These are phyloP conservation scores for Dipteronia dyeriana DNA, from an alignment of 345 rosid genomes.

Conservation along the genomic window DNA sequence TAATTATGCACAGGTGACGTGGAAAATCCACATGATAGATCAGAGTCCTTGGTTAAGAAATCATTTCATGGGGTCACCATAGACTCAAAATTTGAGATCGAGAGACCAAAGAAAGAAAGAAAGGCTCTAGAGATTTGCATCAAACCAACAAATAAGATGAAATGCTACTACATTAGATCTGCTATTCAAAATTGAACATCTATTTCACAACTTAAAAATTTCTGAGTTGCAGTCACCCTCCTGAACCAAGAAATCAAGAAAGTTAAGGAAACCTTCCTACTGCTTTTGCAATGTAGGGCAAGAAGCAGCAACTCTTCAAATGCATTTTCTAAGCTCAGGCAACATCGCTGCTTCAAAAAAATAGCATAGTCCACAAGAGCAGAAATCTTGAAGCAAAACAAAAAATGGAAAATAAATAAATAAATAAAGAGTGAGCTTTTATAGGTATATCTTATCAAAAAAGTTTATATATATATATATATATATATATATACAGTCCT, in stretches of 20 bases:
- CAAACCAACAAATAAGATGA: not conserved
- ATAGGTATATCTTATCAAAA: too few relatives aligned
- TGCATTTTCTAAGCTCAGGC: not conserved
- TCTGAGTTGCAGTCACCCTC: too few relatives aligned
- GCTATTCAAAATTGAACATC: not conserved
- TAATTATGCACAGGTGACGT: too few relatives aligned
- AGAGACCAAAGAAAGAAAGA: not conserved
- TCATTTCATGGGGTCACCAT: not conserved
- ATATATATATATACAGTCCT: too few relatives aligned
- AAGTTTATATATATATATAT: too few relatives aligned
- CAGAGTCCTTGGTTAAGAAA: too few relatives aligned
- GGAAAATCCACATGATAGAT: not conserved
- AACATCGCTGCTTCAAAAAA: slow-evolving; percentile 20
- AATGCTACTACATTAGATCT: not conserved
- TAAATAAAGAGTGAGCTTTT: slow-evolving; percentile 18
- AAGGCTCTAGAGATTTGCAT: too few relatives aligned
- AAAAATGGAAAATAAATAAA: not conserved
- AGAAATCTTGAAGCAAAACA: slow-evolving; percentile 22
- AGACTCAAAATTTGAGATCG: not conserved
- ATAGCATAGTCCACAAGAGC: slow-evolving; percentile 26
- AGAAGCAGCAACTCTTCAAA: not conserved
- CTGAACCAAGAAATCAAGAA: not conserved
- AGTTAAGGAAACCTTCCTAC: too few relatives aligned
- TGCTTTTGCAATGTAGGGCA: not conserved
- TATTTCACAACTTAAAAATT: too few relatives aligned